Base-by-base conservation (phyloP, 768 basidiomycete species). In the Calocybe gangraenosa region DNA sequence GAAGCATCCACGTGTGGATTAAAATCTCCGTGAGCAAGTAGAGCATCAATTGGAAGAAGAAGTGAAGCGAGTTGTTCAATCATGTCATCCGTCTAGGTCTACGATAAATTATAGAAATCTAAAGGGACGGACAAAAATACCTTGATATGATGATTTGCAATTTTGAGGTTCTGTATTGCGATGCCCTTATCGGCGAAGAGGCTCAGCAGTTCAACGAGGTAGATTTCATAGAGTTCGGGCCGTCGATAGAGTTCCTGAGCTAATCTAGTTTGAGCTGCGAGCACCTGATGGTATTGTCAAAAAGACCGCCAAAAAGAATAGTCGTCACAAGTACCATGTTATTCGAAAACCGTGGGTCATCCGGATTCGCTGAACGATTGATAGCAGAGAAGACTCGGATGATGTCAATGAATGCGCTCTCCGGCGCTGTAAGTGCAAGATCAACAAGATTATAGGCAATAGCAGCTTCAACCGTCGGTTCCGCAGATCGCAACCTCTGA, bases 391-490 rank as follows among this genome's bases (percentile, higher is more conserved):
- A 92, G 0, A 84, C 81, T 36, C 81, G 75, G 40, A 92, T 82
- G 47, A 95, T 85, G 49, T 98, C 94, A 18, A 76, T 63, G 56
- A 97, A 92, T 2, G 89, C 76, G 44, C 73, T 75, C 49, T 82
- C 78, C 1, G 88, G 84, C 0, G 91, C 87, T 38, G 76, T 75
- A 33, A 94, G 69, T 1, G 92, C 93, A 14, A 98, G 73, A 48
- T 94, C 91, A 6, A 94, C 92, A 10, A 98, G 73, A 58, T 92
- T 94, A 58, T 87, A 87, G 2, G 92, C 86, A 48, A 96, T 94
- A 1, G 89, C 87, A 19, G 92, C 89, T 63, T 97, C 92, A 13
- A 92, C 87, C 0, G 83, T 81, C 0, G 90, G 84, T 55, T 96
- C 94, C 2, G 89, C 87, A 17, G 81, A 80, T 19, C 88, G 79